Evolutionary conservation across 257 asterid species (phyloP).

Genomic region (Parsonsia alboflavescens): DNA sequence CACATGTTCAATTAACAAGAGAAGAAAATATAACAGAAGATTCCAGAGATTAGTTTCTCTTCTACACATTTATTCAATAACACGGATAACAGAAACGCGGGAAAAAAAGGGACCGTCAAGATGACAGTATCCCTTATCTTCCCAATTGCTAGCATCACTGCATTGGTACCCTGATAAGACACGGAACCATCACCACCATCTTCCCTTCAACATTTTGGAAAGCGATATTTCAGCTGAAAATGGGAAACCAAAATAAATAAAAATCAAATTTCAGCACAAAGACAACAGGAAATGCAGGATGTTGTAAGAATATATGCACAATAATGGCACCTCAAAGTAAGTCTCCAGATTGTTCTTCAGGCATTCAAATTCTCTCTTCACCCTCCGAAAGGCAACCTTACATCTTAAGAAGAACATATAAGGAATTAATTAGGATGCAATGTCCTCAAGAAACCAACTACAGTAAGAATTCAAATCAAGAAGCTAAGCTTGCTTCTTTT

Average conservation of each 20-base stretch:
- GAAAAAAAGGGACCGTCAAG: neutral
- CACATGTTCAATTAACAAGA: neutral
- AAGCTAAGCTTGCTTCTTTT: neutral
- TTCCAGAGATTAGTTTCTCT: neutral
- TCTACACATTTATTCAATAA: neutral
- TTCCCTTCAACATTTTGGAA: neutral
- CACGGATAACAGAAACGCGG: neutral
- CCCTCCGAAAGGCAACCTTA: neutral
- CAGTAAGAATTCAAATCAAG: neutral
- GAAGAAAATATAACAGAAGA: neutral
- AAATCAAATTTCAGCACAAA: neutral
- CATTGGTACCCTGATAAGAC: neutral
- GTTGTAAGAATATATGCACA: neutral
- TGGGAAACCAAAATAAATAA: no score
- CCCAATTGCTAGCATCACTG: neutral
- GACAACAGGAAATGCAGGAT: neutral
- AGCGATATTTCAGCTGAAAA: constrained; percentile 1
- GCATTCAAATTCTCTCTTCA: neutral
- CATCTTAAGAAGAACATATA: neutral
- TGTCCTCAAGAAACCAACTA: neutral
- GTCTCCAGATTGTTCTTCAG: constrained; percentile 4
- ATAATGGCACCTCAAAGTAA: neutral
- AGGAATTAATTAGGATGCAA: neutral
- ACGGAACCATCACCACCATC: neutral
- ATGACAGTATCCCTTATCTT: neutral